phyloP scores from a whole-genome alignment of 768 basidiomycete genomes.

The Amanita rimosa region DNA sequence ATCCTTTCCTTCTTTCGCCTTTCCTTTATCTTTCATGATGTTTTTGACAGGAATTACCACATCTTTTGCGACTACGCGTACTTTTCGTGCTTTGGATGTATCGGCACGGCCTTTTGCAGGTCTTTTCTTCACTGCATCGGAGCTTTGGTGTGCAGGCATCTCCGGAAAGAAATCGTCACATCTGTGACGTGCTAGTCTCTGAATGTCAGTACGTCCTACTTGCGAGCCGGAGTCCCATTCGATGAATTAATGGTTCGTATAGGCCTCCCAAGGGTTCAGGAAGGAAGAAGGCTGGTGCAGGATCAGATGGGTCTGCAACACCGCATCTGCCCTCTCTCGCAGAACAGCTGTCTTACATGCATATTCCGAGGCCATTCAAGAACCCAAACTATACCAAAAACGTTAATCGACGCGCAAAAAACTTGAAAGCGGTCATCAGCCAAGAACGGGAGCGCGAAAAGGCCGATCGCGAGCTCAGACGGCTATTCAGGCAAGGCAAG shows the following conservation, averaged over 20 bases:
- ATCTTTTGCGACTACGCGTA: conserved; percentile 2
- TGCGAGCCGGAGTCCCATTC: no score
- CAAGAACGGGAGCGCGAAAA: conserved; percentile 74
- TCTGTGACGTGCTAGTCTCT: neutral
- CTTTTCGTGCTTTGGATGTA: neutral
- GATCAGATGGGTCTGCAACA: conserved; percentile 32
- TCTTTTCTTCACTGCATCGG: neutral
- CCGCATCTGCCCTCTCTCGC: conserved; percentile 30
- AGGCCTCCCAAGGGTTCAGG: conserved; percentile 36
- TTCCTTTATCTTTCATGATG: neutral
- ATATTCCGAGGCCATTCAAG: conserved; percentile 69
- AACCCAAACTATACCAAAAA: conserved; percentile 62
- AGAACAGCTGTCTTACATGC: conserved; percentile 64
- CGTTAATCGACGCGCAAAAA: conserved; percentile 61
- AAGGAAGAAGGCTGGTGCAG: conserved; percentile 24
- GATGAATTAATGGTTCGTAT: neutral
- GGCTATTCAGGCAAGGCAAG: conserved; percentile 25
- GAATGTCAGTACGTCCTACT: neutral
- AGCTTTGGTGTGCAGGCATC: neutral
- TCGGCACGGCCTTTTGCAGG: neutral
- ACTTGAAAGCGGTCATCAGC: conserved; percentile 65
- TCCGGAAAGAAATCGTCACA: neutral
- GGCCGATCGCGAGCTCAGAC: conserved; percentile 48
- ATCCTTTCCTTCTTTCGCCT: neutral
- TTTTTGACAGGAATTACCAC: neutral